These are phyloP conservation scores for Trichosporon coremiiforme DNA, from an alignment of 1,284 basidiomycete species.

Conservation along the genomic window DNA sequence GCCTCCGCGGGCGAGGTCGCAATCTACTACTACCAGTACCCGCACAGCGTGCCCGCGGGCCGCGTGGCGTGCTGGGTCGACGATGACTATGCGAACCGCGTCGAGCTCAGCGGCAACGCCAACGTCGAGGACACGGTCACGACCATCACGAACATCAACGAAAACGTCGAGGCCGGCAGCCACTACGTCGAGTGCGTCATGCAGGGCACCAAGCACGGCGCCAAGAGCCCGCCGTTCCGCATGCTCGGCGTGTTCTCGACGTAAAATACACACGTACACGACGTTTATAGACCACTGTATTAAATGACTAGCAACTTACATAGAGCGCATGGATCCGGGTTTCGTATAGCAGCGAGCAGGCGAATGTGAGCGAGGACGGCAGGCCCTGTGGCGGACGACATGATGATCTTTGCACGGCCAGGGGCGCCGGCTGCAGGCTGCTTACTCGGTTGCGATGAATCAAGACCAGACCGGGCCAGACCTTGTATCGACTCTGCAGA, in stretches of 20 bases:
- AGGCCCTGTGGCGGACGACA: not conserved
- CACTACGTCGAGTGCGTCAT: conserved; percentile 84
- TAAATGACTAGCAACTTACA: no score
- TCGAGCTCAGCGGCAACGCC: conserved; percentile 58
- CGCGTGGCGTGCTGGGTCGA: conserved; percentile 61
- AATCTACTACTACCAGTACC: conserved; percentile 59
- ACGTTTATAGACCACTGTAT: no score
- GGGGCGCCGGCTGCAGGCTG: not conserved
- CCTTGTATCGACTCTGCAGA: no score
- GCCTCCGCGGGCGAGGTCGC: conserved; percentile 60
- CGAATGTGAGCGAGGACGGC: not conserved
- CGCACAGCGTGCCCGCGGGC: conserved; percentile 56
- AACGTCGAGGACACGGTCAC: conserved; percentile 57
- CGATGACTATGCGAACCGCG: conserved; percentile 59
- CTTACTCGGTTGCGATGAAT: not conserved
- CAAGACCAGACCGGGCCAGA: not conserved
- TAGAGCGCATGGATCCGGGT: conserved; percentile 15
- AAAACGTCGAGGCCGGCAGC: conserved; percentile 69
- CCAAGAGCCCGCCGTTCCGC: conserved; percentile 68
- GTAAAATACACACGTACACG: not conserved
- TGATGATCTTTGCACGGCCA: conserved; percentile 15
- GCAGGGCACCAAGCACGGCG: conserved; percentile 71
- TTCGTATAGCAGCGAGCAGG: not conserved
- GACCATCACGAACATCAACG: conserved; percentile 73
- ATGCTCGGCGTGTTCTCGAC: conserved; percentile 68